phyloP scores from a whole-genome alignment of 108 stramenopile species.

The Fistulifera pelliculosa region DNA sequence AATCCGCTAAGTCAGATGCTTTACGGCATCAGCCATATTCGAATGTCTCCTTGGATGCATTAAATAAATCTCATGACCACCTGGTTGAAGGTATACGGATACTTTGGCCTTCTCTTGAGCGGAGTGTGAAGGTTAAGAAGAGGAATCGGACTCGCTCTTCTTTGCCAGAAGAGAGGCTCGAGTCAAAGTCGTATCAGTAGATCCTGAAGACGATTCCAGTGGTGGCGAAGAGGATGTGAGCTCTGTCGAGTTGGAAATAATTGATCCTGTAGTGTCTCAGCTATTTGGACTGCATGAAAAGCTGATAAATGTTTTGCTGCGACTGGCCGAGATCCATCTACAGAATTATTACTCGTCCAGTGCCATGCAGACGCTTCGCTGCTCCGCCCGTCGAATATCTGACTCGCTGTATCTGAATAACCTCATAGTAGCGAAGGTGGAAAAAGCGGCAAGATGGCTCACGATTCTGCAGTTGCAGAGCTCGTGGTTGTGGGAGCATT shows the following conservation, averaged over 20 bases:
- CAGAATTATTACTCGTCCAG: slow-evolving; percentile 69
- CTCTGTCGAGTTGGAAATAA: background rate
- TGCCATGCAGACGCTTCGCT: slow-evolving; percentile 64
- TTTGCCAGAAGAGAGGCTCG: background rate
- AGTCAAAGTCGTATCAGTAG: background rate
- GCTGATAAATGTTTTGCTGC: slow-evolving; percentile 61
- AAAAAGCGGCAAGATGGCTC: slow-evolving; percentile 14
- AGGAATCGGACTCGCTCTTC: background rate
- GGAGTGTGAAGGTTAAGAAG: background rate
- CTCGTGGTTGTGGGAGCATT: slow-evolving; percentile 76
- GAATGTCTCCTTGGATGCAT: slow-evolving; percentile 1
- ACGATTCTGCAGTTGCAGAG: slow-evolving; percentile 56
- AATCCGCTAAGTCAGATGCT: no score
- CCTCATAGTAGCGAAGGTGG: slow-evolving; percentile 5
- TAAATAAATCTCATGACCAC: slow-evolving; percentile 71
- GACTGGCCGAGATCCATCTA: slow-evolving; percentile 68
- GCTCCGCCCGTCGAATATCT: slow-evolving; percentile 45
- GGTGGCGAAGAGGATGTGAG: slow-evolving; percentile 6
- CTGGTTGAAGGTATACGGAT: slow-evolving; percentile 40
- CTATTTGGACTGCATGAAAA: slow-evolving; percentile 73
- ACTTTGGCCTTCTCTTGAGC: slow-evolving; percentile 35
- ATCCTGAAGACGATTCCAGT: slow-evolving; percentile 3
- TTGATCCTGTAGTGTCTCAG: slow-evolving; percentile 58
- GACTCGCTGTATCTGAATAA: slow-evolving; percentile 42
- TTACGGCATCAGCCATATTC: slow-evolving; percentile 3